phyloP scores from a whole-genome alignment of 2,329 filamentous ascomycete genomes.

The Hortaea werneckii region DNA sequence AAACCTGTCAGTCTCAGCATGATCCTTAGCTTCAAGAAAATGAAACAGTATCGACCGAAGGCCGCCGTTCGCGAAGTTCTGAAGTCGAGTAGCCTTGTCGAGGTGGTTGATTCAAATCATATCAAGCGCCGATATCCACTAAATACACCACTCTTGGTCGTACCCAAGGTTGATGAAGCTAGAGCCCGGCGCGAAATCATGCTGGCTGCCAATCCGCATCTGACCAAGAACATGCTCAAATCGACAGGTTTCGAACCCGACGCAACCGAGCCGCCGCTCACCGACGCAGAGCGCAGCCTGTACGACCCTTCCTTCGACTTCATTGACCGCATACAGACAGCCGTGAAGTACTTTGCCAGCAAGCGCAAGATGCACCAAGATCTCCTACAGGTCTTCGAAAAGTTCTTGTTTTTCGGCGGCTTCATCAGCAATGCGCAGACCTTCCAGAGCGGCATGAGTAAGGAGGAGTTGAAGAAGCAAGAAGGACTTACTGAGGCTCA shows the following conservation, averaged over 20 bases:
- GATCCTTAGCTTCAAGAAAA: constrained; percentile 36
- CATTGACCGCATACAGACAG: constrained; percentile 67
- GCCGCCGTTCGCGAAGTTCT: constrained; percentile 31
- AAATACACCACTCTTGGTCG: constrained; percentile 11
- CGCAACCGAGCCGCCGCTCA: constrained; percentile 70
- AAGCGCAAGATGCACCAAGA: constrained; percentile 62
- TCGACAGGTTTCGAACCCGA: constrained; percentile 52
- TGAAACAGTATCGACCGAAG: constrained; percentile 35
- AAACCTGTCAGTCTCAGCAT: constrained; percentile 33
- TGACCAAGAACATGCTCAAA: constrained; percentile 33
- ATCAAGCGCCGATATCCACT: constrained; percentile 35
- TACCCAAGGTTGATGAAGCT: constrained; percentile 22
- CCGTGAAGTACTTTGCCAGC: constrained; percentile 69
- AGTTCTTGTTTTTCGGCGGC: constrained; percentile 75
- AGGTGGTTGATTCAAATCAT: constrained; percentile 32
- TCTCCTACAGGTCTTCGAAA: constrained; percentile 57
- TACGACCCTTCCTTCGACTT: constrained; percentile 48
- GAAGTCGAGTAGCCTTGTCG: constrained; percentile 31
- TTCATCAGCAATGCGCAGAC: constrained; percentile 53
- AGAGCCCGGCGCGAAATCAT: constrained; percentile 23
- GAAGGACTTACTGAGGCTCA: constrained; percentile 45
- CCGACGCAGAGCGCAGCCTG: constrained; percentile 55
- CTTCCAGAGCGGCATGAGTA: constrained; percentile 45
- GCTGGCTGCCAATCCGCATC: constrained; percentile 20
- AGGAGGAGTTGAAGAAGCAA: constrained; percentile 14